phyloP scores from a whole-genome alignment of 2,329 filamentous ascomycete genomes.

The Aspergillus ruber region DNA sequence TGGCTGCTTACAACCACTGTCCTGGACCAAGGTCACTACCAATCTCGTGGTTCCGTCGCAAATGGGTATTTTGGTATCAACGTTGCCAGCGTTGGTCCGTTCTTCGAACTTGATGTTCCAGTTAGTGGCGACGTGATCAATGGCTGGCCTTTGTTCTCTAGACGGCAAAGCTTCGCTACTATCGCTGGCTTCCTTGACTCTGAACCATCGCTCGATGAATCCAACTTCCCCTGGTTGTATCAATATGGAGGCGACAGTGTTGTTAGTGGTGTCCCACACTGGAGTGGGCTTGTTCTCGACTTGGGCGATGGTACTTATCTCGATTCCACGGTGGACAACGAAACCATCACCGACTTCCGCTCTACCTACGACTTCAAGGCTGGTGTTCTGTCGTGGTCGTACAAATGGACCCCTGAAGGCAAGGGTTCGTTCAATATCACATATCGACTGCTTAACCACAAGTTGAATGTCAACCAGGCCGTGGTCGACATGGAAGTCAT shows the following conservation, averaged over 20 bases:
- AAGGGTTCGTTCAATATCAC: constrained; percentile 50
- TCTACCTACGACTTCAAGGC: constrained; percentile 58
- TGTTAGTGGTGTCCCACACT: constrained; percentile 65
- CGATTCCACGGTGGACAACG: constrained; percentile 54
- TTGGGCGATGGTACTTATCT: constrained; percentile 49
- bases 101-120: constrained; percentile 53
- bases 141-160: constrained; percentile 62
- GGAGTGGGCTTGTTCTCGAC: constrained; percentile 55
- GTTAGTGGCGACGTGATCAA: constrained; percentile 50
- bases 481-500: constrained; percentile 56
- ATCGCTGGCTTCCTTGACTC: constrained; percentile 61
- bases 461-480: constrained; percentile 56
- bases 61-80: constrained; percentile 63
- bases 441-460: constrained; percentile 63
- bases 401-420: constrained; percentile 56
- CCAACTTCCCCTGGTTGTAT: constrained; percentile 62
- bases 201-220: constrained; percentile 52
- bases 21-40: constrained; percentile 53
- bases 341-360: constrained; percentile 54
- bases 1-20: constrained; percentile 51
- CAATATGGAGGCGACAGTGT: constrained; percentile 66
- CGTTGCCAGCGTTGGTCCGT: constrained; percentile 56
- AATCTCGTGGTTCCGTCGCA: constrained; percentile 54
- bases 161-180: constrained; percentile 60
- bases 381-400: constrained; percentile 59